Conservation (phyloP, 352 stramenopile species). For the Pythium catenulatum region DNA sequence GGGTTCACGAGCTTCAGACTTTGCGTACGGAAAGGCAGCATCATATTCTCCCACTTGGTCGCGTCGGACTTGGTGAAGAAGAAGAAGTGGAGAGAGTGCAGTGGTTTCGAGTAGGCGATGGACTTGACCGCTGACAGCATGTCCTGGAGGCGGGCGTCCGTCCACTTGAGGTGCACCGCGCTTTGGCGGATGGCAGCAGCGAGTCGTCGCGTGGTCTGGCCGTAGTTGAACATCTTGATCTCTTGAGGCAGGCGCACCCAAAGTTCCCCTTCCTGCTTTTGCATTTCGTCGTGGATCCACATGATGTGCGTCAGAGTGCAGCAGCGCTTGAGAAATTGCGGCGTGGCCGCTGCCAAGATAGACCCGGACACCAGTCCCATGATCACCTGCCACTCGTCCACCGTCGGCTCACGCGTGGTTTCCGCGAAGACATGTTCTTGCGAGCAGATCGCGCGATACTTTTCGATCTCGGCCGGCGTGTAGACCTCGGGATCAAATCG, state of each 20-base stretch:
- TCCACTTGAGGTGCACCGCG: neutral
- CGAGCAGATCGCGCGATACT: neutral
- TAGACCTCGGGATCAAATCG: conserved; percentile 9
- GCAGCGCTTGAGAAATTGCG: conserved; percentile 33
- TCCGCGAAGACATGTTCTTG: neutral
- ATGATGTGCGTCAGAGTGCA: neutral
- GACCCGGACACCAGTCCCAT: neutral
- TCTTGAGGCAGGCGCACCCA: neutral
- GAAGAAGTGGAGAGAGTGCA: conserved; percentile 25
- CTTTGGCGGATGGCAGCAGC: neutral
- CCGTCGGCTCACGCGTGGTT: neutral
- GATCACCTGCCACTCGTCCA: conserved; percentile 22
- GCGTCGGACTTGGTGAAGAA: conserved; percentile 16
- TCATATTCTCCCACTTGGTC: neutral
- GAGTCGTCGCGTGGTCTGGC: neutral
- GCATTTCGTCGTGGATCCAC: neutral
- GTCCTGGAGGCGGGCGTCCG: neutral
- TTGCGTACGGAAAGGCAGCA: neutral
- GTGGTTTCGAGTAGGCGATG: neutral
- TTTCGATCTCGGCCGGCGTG: neutral
- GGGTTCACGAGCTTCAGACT: neutral
- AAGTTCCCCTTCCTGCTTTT: conserved; percentile 15
- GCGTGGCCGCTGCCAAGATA: neutral
- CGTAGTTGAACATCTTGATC: conserved; percentile 10
- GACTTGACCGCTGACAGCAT: conserved; percentile 1